These are phyloP conservation scores for Trichophyton schoenleinii DNA, from an alignment of 2,329 filamentous ascomycete genomes.

Conservation along the genomic window DNA sequence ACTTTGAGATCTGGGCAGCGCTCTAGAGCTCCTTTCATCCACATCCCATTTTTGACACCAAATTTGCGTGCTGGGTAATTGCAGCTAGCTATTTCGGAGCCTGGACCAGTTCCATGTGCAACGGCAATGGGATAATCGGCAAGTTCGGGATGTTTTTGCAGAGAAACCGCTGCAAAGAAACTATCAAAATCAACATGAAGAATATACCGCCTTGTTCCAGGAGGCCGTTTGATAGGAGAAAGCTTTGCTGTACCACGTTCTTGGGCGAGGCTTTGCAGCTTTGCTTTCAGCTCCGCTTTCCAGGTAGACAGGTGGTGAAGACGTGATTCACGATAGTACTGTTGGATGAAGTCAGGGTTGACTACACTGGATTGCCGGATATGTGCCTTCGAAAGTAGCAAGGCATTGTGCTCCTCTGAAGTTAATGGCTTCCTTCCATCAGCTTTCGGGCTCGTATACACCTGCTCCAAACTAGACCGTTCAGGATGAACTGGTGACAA, in stretches of 20 bases:
- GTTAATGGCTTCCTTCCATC: constrained; percentile 42
- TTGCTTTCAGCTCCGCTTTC: constrained; percentile 88
- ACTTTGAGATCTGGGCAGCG: constrained; percentile 77
- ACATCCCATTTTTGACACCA: constrained; percentile 96
- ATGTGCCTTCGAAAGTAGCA: constrained; percentile 69
- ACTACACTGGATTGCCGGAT: constrained; percentile 81
- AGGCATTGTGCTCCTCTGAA: constrained; percentile 83
- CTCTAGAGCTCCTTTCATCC: constrained; percentile 85
- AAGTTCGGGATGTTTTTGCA: constrained; percentile 63
- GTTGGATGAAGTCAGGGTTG: constrained; percentile 84
- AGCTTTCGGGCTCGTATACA: background rate
- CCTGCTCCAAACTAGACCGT: background rate
- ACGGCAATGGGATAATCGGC: constrained; percentile 72
- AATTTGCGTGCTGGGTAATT: constrained; percentile 82
- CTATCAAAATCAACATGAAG: constrained; percentile 97
- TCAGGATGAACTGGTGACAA: background rate
- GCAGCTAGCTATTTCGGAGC: constrained; percentile 93
- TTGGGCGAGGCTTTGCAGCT: constrained; percentile 66
- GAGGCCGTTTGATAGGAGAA: constrained; percentile 40
- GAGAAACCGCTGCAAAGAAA: constrained; percentile 90
- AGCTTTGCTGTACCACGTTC: constrained; percentile 46
- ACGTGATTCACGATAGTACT: constrained; percentile 90
- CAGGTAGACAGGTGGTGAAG: constrained; percentile 90
- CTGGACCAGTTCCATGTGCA: constrained; percentile 71
- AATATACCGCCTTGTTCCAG: constrained; percentile 63